phyloP scores from a whole-genome alignment of 208 protist genomes.

The Leishmania mexicana region DNA sequence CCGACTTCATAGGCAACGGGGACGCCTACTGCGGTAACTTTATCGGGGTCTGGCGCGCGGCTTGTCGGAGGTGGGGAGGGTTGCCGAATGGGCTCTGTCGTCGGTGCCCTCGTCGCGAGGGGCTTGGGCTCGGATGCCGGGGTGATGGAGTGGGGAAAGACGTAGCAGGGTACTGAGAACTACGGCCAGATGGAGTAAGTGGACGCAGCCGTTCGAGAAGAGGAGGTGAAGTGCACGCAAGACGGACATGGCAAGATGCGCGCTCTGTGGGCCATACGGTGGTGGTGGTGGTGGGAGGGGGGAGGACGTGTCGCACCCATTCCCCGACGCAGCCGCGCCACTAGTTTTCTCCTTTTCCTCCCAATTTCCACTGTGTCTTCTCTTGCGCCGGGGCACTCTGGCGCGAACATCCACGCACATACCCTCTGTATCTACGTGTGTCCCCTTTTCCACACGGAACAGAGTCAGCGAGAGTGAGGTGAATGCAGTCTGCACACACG shows the following conservation, averaged over 20 bases:
- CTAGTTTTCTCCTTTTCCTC: background rate
- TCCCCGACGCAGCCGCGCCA: background rate
- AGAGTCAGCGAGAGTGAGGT: background rate
- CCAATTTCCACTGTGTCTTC: background rate
- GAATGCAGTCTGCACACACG: background rate
- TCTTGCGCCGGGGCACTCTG: background rate
- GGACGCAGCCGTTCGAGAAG: background rate
- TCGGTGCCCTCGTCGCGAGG: constrained; percentile 24
- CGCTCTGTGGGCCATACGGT: background rate
- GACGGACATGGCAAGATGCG: constrained; percentile 1
- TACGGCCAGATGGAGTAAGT: constrained; percentile 10
- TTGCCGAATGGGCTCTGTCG: constrained; percentile 21
- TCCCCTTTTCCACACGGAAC: background rate
- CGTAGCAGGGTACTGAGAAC: constrained; percentile 1
- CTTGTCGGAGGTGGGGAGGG: constrained; percentile 19
- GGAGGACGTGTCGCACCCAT: background rate
- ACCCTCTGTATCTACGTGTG: background rate
- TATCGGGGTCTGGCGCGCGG: constrained; percentile 22
- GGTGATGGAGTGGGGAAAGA: constrained; percentile 25
- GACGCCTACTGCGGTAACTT: constrained; percentile 32
- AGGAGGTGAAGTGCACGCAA: background rate
- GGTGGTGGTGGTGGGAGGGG: too few relatives aligned
- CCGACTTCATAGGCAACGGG: constrained; percentile 28
- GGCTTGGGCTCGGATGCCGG: constrained; percentile 33
- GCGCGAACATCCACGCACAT: background rate